Conservation (phyloP, 306 rosid genomes). For the Macrotyloma uniflorum region DNA sequence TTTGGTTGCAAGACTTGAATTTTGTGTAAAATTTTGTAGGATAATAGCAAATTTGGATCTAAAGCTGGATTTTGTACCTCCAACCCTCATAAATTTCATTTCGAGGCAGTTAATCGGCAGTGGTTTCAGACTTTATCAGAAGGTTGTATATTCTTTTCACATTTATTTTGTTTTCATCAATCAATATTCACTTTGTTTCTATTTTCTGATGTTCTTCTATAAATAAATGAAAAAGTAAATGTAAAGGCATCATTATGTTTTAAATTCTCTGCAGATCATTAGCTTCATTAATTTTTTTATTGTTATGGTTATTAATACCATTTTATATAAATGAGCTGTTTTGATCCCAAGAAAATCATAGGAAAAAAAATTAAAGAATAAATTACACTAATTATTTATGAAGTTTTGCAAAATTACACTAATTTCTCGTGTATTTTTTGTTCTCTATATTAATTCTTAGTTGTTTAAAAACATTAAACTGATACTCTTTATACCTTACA, state of each 20-base stretch:
- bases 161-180: conserved; percentile 29
- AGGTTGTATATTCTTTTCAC: conserved; percentile 55
- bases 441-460: too few species aligned
- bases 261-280: conserved; percentile 3
- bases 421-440: too few species aligned
- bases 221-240: background rate
- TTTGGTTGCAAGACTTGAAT: conserved; percentile 5
- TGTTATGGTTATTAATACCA: background rate
- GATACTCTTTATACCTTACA: too few species aligned
- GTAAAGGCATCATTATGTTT: conserved; percentile 3
- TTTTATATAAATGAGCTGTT: conserved; percentile 1
- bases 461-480: too few species aligned
- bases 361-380: too few species aligned
- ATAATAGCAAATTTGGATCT: conserved; percentile 88
- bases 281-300: background rate
- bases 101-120: conserved; percentile 91
- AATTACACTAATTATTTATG: too few species aligned
- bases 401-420: too few species aligned
- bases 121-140: conserved; percentile 88
- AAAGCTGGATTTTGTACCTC: conserved; percentile 87
- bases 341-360: background rate
- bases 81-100: conserved; percentile 86
- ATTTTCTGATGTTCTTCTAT: conserved; percentile 2
- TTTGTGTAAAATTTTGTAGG: conserved; percentile 56
- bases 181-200: conserved; percentile 2